These are phyloP conservation scores for Yamadazyma nakazawae DNA, from an alignment of 805 yeast species.

Conservation along the genomic window DNA sequence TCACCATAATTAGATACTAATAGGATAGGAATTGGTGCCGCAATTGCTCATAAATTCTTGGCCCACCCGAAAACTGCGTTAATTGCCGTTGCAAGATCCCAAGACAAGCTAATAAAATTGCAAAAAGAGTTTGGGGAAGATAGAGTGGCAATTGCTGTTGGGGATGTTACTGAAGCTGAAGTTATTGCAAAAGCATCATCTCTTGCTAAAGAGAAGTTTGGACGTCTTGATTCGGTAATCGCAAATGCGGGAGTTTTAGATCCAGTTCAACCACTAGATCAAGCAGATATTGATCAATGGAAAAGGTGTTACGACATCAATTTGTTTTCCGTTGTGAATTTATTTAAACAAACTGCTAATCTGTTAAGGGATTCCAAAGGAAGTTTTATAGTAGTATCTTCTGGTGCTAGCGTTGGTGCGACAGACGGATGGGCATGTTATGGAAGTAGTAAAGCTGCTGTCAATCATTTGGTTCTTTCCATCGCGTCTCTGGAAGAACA, in stretches of 20 bases:
- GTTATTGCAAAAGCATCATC: constrained; percentile 39
- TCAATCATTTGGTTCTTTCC: constrained; percentile 70
- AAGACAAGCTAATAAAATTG: constrained; percentile 42
- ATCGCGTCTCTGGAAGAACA: constrained; percentile 64
- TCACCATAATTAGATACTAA: neutral
- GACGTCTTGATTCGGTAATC: constrained; percentile 59
- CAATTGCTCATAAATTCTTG: constrained; percentile 57
- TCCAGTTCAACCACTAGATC: constrained; percentile 60
- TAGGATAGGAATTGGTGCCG: constrained; percentile 69
- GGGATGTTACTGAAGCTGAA: constrained; percentile 49
- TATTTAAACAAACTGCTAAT: constrained; percentile 57
- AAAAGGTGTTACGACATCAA: constrained; percentile 67
- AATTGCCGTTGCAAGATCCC: constrained; percentile 72
- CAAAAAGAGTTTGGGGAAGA: constrained; percentile 43
- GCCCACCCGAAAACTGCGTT: constrained; percentile 36
- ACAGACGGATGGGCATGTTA: constrained; percentile 85
- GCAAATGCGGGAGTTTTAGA: constrained; percentile 83
- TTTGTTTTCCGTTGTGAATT: constrained; percentile 66
- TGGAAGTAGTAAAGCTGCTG: constrained; percentile 87
- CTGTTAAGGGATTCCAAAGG: constrained; percentile 56
- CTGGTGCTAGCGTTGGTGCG: constrained; percentile 75
- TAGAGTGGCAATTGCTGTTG: constrained; percentile 49
- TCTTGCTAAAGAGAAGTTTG: constrained; percentile 47
- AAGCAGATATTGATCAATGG: constrained; percentile 58
- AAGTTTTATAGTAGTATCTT: constrained; percentile 72